Evolutionary conservation across 1,139 yeast genomes (phyloP).

Genomic region (Debaryomyces sp.): DNA sequence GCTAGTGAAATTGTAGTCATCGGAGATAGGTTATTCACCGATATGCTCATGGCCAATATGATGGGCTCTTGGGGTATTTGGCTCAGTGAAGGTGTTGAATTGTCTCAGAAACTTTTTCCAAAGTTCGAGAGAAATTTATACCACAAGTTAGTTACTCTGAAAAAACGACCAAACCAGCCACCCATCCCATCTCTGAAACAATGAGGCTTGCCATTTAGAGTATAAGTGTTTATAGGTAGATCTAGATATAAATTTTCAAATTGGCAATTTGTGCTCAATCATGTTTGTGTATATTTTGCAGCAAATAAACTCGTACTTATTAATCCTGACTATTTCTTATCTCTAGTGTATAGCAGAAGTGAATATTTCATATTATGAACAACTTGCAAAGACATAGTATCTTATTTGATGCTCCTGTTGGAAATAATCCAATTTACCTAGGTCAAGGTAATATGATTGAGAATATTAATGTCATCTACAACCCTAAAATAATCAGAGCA

Average conservation of each 20-base stretch:
- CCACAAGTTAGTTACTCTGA: slow-evolving; percentile 25
- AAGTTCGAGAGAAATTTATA: slow-evolving; percentile 54
- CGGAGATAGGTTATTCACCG: slow-evolving; percentile 91
- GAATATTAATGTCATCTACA: slow-evolving; percentile 25
- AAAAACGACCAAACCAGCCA: slow-evolving; percentile 27
- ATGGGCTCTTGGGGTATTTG: slow-evolving; percentile 90
- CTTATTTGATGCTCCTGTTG: slow-evolving; percentile 22
- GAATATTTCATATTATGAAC: slow-evolving; percentile 6
- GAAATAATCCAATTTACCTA: slow-evolving; percentile 25
- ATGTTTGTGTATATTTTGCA: slow-evolving; percentile 5
- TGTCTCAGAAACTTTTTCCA: slow-evolving; percentile 53
- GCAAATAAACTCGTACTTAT: neutral
- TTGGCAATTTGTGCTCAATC: slow-evolving; percentile 3
- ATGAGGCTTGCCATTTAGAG: neutral
- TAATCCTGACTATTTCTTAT: neutral
- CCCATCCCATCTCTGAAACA: slow-evolving; percentile 16
- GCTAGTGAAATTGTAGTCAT: slow-evolving; percentile 77
- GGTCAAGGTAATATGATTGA: slow-evolving; percentile 21
- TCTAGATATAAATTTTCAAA: neutral
- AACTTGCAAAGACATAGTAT: slow-evolving; percentile 18
- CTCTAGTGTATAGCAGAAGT: neutral
- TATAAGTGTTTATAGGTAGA: too few species aligned
- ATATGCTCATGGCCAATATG: slow-evolving; percentile 88
- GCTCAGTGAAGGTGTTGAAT: slow-evolving; percentile 75
- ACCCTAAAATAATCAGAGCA: slow-evolving; percentile 18